Evolutionary conservation across 2,329 filamentous ascomycete genomes (phyloP), one percentile per base, ranked within the genome.

Genomic region (Macrophomina tecta): DNA sequence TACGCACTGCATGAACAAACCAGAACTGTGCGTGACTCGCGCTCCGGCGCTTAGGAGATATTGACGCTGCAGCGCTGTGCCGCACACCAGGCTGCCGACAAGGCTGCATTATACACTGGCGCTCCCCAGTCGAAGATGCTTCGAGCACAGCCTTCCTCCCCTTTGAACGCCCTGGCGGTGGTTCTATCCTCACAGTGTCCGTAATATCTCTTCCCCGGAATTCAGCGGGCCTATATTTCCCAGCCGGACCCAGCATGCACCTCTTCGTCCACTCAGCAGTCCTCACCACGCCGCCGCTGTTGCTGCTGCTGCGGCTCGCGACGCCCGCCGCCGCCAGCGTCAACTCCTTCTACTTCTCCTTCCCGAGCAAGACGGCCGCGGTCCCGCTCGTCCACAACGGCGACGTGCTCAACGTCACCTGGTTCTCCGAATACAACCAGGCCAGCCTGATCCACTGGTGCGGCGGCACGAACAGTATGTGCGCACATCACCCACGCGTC

Each of bases 391-490:
- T 64, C 12, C 61, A 64, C 49, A 53, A 45, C 23, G 61, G 61
- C 18, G 61, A 64, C 18, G 42, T 34, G n/a, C 45, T 64, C 6
- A 64, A 64, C 49, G 61, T 64, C 12, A 64, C 61, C 7, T 64
- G 61, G 61, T 23, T 45, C 38, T 64, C 61, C 14, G n/a, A 53
- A 6, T 38, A 16, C n/a, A 30, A 28, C 6, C 48, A 51, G 14
- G 34, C 60, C 28, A 30, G 32, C 32, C 12, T 64, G n/a, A 18
- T 52, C n/a, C 32, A 36, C 18, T 51, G 45, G 60, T 64, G 60
- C 34, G 36, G 45, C 30, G n/a, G 30, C 1, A 18, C 12, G 1
- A 30, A 51, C 5, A n/a, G 60, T 64, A 51, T 3, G 46, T 63
- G 6, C 16, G 23, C 23, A 23, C 23, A 23, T 23, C 23, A 23